Evolutionary conservation across 2,329 filamentous ascomycete species (phyloP), one percentile per base, ranked within the genome.

Genomic region (Diaporthe amygdali): DNA sequence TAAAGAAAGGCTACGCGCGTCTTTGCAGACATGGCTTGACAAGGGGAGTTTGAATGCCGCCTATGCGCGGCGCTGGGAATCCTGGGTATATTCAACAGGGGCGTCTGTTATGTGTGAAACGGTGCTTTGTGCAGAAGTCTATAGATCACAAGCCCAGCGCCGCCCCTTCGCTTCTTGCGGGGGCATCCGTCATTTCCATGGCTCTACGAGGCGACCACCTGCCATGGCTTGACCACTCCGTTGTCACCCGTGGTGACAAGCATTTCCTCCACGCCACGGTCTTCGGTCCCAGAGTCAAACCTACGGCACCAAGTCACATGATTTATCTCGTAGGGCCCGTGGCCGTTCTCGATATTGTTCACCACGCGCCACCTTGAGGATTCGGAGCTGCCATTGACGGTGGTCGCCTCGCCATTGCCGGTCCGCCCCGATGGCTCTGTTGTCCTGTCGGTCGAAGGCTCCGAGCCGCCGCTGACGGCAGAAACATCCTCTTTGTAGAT

Each of bases 281-380:
- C 85, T 78, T 87, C 87, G 1, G 82, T 82, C 1, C 84, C 91
- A 63, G 86, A 86, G 79, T 97, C 95, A 70, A 90, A 93, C 70
- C 95, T 87, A 76, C 88, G 89, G 75, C 94, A 95, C 96, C 96
- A 99, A 2, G 90, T 91, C 61, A 96, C 88, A 81, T 98, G 95
- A 78, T 99, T 99, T 74, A 98, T 88, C 82, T 99, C 96, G 78
- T 96, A 98, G 2, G 97, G 94, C 0, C 94, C 95, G 80, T 99
- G 96, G 2, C 92, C 94, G 41, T 91, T 92, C 59, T 92, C 86
- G 1, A 93, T 79, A n/a, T 89, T 88, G 0, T 90, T 89, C 20
- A 97, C 78, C 4, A 96, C 82, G 8, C 86, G 85, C 96, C 96
- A 98, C 72, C 89, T 87, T 1, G 87, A 89, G 54, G 79, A 74